Evolutionary conservation across 176 grass and related monocot genomes (phyloP), one percentile per base, ranked within the genome.

Genomic region (Eragrostis curvula): DNA sequence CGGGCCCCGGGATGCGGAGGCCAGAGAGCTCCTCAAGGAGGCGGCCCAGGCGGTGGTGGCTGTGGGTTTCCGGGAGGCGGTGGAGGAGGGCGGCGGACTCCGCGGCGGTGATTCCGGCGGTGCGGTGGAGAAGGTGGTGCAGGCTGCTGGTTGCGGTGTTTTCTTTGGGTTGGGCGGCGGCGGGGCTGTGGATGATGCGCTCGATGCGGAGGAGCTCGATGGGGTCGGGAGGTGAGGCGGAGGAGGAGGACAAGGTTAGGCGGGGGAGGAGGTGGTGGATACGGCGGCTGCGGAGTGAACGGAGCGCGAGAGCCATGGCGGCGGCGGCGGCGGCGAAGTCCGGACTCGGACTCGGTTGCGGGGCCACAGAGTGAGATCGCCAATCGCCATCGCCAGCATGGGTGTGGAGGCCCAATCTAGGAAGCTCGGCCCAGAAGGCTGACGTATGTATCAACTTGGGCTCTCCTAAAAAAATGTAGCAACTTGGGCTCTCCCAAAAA

Each of bases 1-100:
- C 90, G 5, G 9, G 11, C 29, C 7, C 60, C 5, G 30, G 71
- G 62, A 98, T 70, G 71, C 83, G 68, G 67, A 98, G 77, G 32
- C 85, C 68, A 27, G 69, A 53, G 24, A 98, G 75, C 53, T 98
- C 93, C 13, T 88, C 45, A 12, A 91, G 89, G 53, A 98, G 87
- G 60, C 12, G 75, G 58, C 15, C 71, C 56, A 89, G 71, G 40
- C 47, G 83, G 58, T 41, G 36, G 17, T 66, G 68, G 13, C 24
- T 12, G 39, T 41, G 49, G 3, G 67, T 0, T 2, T 20, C 39
- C 7, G 62, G 66, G 83, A 90, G 6, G 59, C 73, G 7, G 24
- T 9, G 21, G 73, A 81, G 55, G 17, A 86, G 78, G 58, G 83
- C 78, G 2, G 66, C 8, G 71, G 71, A 74, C 18, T 85, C 82